These are phyloP conservation scores for Trametes elegans DNA, from an alignment of 768 basidiomycete species.

Conservation along the genomic window DNA sequence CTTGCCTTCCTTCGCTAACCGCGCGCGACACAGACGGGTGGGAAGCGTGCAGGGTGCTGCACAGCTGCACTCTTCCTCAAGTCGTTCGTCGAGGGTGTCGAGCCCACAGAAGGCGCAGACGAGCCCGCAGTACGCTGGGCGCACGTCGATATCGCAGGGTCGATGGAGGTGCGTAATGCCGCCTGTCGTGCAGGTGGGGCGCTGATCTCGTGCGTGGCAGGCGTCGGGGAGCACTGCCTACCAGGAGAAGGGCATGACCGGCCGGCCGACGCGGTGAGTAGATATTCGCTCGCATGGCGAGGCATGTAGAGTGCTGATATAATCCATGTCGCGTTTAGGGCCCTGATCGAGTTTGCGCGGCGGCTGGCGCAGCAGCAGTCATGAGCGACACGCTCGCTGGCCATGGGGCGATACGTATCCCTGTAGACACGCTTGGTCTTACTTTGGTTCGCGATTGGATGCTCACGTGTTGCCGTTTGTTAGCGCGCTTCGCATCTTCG, in stretches of 20 bases:
- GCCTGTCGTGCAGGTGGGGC: neutral
- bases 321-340: neutral
- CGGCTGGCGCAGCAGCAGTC: constrained; percentile 3
- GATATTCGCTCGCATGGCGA: constrained; percentile 26
- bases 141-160: constrained; percentile 80
- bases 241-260: constrained; percentile 75
- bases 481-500: no score
- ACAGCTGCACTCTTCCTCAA: constrained; percentile 90
- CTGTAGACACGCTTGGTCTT: neutral
- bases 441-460: no score
- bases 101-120: constrained; percentile 53
- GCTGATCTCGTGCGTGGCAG: constrained; percentile 26
- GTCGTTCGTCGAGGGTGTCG: constrained; percentile 74
- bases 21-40: constrained; percentile 53
- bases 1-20: constrained; percentile 3
- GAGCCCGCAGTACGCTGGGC: constrained; percentile 70
- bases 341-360: constrained; percentile 10
- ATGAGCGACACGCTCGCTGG: neutral
- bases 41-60: constrained; percentile 65
- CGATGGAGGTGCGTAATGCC: constrained; percentile 63
- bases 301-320: neutral
- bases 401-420: neutral
- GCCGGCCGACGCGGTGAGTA: constrained; percentile 72
- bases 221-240: constrained; percentile 56
- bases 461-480: no score